Base-by-base conservation (phyloP, 23 red algal species). In the Cyanidiococcus yangmingshanensis region DNA sequence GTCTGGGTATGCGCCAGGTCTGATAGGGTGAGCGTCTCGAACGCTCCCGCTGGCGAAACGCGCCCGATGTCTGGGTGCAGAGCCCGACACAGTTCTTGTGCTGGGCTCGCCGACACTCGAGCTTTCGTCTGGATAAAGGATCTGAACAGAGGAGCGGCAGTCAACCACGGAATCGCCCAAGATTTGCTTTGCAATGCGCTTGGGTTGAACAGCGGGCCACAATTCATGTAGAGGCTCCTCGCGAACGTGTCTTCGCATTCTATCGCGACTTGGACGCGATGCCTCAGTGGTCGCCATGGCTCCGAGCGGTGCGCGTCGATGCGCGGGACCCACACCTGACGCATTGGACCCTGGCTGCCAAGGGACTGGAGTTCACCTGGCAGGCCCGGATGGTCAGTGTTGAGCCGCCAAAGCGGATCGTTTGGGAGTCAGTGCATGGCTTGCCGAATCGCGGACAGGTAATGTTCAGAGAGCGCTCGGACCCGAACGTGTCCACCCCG, bases 231-330 rank as follows among this genome's bases (percentile, higher is more conserved):
- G 45, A 54, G 7, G 45, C 45, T 15, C 45, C 45, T 21, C 45
- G 45, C 12, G 45, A 68, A 54, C 38, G 36, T 17, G 78, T 58
- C 24, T 81, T 81, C 32, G 78, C 59, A 34, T 1, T 24, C 0
- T 81, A 81, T 30, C 39, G 58, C 25, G 30, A 81, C 25, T n/a
- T 81, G 1, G 78, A 81, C 24, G 39, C 40, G 68, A 81, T 81
- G 78, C 78, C 78, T 7, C 59, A 1, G 7, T 81, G 78, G 78
- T 81, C 78, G 36, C 78, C 78, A 15, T 81, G 78, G 78, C 68
- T 81, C 35, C 57, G 38, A 1, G 38, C 58, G 36, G 78, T 59
- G n/a, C 41, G 25, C 17, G 78, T 81, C n/a, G 78, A 81, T 57
- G 58, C 78, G 1, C 59, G 59, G 30, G 58, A 81, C 38, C 78